Percentiles rank a stretch among this genome's conserved stretches.
Conservation (phyloP, 345 rosid genomes). For the Sisymbrium altissimum region DNA sequence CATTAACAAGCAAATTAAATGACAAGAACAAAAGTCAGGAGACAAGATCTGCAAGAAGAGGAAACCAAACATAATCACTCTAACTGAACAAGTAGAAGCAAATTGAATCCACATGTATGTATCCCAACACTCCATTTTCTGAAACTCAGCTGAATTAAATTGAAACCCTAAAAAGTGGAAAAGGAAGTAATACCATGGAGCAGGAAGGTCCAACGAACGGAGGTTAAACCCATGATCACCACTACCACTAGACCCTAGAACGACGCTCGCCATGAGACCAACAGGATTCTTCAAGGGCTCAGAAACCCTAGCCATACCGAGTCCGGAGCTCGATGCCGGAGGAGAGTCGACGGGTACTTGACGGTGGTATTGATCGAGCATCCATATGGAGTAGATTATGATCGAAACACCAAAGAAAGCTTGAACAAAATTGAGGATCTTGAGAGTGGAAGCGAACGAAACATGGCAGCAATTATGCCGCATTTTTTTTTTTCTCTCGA, state of each 20-base stretch:
- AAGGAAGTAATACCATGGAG: constrained; percentile 51
- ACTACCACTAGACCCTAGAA: constrained; percentile 34
- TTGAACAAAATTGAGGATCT: constrained; percentile 66
- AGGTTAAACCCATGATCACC: constrained; percentile 42
- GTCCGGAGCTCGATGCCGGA: constrained; percentile 29
- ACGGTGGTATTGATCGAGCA: constrained; percentile 76
- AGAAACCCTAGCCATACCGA: constrained; percentile 17
- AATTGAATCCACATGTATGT: background rate
- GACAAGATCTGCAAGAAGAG: background rate
- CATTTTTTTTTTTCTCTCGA: constrained; percentile 36
- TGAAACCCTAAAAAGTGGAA: background rate
- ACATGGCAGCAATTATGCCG: constrained; percentile 68
- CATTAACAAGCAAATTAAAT: constrained; percentile 26
- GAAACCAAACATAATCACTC: background rate
- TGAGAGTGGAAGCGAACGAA: constrained; percentile 57
- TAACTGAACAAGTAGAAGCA: background rate
- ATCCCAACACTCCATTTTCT: background rate
- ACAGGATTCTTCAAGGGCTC: constrained; percentile 27
- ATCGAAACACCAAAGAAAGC: constrained; percentile 65
- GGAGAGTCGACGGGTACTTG: constrained; percentile 38
- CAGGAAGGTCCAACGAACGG: constrained; percentile 63
- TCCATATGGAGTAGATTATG: constrained; percentile 75
- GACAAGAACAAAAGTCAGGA: constrained; percentile 9
- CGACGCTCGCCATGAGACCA: constrained; percentile 35
- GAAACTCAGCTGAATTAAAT: background rate